A percentile compares a stretch with the other conserved stretches of the same genome.
Conservation (phyloP, 345 rosid genomes). For the Populus nigra region DNA sequence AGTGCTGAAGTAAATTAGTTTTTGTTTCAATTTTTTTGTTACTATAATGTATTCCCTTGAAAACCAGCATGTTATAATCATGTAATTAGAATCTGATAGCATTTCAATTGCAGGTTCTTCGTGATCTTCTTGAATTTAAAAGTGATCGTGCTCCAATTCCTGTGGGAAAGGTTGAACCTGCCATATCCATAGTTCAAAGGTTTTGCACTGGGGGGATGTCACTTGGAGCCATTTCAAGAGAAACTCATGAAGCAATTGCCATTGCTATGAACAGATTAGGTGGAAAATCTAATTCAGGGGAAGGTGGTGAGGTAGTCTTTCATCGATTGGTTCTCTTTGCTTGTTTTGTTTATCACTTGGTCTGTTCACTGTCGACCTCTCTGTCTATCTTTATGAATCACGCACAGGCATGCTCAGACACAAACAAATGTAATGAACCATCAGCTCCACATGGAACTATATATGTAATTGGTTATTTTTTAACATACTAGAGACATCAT, state of each 20-base stretch:
- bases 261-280: slow-evolving; percentile 96
- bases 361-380: slow-evolving; percentile 7
- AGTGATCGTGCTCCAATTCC: slow-evolving; percentile 90
- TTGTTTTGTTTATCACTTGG: neutral
- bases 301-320: slow-evolving; percentile 91
- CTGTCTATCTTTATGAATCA: neutral
- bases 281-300: slow-evolving; percentile 97
- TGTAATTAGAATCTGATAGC: slow-evolving; percentile 14
- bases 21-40: neutral
- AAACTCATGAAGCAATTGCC: slow-evolving; percentile 99
- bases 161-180: slow-evolving; percentile 93
- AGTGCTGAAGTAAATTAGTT: slow-evolving; percentile 25
- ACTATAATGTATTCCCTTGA: neutral
- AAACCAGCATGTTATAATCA: neutral
- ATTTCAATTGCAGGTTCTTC: slow-evolving; percentile 67
- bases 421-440: neutral
- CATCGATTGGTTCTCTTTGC: neutral
- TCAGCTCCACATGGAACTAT: slow-evolving; percentile 1
- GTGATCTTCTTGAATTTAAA: slow-evolving; percentile 93
- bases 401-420: neutral
- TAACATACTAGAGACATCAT: neutral
- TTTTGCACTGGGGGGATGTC: slow-evolving; percentile 99
- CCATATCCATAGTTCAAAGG: slow-evolving; percentile 72
- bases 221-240: slow-evolving; percentile 98
- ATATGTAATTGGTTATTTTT: neutral